Conservation (phyloP, 768 basidiomycete species). For the Tephrocybe sp. region DNA sequence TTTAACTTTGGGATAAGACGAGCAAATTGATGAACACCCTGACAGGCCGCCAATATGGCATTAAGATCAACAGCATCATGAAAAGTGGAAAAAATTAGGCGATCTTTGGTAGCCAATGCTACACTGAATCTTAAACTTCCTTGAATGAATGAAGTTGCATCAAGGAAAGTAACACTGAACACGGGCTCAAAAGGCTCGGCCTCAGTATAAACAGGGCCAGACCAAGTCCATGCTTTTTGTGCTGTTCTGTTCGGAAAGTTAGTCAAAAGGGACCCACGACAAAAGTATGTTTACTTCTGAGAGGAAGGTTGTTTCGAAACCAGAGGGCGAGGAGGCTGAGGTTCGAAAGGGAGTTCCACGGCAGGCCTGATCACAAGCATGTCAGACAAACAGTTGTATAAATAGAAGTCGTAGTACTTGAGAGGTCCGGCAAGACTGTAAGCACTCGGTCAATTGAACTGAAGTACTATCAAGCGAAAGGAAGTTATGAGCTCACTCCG, state of each 20-base stretch:
- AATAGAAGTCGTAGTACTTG: slow-evolving; percentile 20
- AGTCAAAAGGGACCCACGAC: slow-evolving; percentile 1
- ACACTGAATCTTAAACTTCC: slow-evolving; percentile 51
- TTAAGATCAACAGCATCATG: slow-evolving; percentile 48
- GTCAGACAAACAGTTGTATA: background rate
- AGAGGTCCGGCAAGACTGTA: slow-evolving; percentile 35
- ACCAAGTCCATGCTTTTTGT: slow-evolving; percentile 66
- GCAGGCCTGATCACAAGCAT: slow-evolving; percentile 19
- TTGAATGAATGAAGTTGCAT: slow-evolving; percentile 37
- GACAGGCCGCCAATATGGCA: slow-evolving; percentile 48
- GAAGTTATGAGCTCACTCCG: slow-evolving; percentile 9
- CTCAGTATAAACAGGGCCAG: slow-evolving; percentile 50
- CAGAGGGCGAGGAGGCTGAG: slow-evolving; percentile 21
- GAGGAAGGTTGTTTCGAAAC: slow-evolving; percentile 14
- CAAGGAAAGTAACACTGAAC: slow-evolving; percentile 49
- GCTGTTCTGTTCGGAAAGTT: slow-evolving; percentile 37
- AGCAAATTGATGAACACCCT: slow-evolving; percentile 51
- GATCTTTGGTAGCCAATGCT: slow-evolving; percentile 39
- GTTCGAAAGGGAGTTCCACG: slow-evolving; percentile 21
- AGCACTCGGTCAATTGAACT: background rate
- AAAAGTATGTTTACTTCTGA: slow-evolving; percentile 19
- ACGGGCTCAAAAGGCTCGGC: slow-evolving; percentile 39
- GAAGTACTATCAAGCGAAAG: no score
- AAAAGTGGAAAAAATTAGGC: slow-evolving; percentile 45
- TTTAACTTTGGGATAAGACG: slow-evolving; percentile 41